These are phyloP conservation scores for Dichotomocladium elegans DNA, from an alignment of 371 early-diverging fungal species.

Conservation along the genomic window DNA sequence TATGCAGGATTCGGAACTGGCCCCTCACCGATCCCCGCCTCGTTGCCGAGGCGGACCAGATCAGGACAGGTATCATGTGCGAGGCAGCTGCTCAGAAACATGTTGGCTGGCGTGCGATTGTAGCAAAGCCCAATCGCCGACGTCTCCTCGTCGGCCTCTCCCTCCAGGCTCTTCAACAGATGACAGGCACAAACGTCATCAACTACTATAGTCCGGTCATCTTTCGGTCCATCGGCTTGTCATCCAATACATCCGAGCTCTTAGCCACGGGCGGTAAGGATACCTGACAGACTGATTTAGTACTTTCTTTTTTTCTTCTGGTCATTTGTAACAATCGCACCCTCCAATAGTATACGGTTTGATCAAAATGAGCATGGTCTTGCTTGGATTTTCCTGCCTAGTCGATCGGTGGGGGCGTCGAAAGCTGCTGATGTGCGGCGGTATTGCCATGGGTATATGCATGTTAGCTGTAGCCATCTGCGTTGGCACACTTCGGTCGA, in stretches of 20 bases:
- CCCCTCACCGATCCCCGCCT: conserved; percentile 71
- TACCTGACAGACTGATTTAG: too few species aligned
- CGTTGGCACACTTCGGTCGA: conserved; percentile 4
- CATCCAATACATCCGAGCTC: conserved; percentile 13
- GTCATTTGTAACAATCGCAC: too few species aligned
- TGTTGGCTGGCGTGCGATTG: conserved; percentile 6
- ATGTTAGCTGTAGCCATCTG: conserved; percentile 18
- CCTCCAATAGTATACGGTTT: conserved; percentile 15
- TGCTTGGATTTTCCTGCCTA: conserved; percentile 10
- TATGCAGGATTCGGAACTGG: conserved; percentile 73
- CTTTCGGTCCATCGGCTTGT: conserved; percentile 14
- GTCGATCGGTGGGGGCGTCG: conserved; percentile 17
- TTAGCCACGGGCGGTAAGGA: conserved; percentile 16
- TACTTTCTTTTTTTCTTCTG: too few species aligned
- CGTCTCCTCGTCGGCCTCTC: conserved; percentile 22
- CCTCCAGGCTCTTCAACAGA: conserved; percentile 29
- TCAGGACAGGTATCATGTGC: too few species aligned
- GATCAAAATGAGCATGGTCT: conserved; percentile 16
- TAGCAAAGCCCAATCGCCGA: conserved; percentile 9
- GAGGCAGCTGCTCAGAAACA: too few species aligned
- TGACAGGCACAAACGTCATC: conserved; percentile 29
- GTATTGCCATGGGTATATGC: conserved; percentile 6
- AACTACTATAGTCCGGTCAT: conserved; percentile 18
- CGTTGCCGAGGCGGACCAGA: conserved; percentile 58
- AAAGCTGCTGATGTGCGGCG: conserved; percentile 10